These are phyloP conservation scores for Dendrothele bispora DNA, from an alignment of 768 basidiomycete species.

Conservation along the genomic window DNA sequence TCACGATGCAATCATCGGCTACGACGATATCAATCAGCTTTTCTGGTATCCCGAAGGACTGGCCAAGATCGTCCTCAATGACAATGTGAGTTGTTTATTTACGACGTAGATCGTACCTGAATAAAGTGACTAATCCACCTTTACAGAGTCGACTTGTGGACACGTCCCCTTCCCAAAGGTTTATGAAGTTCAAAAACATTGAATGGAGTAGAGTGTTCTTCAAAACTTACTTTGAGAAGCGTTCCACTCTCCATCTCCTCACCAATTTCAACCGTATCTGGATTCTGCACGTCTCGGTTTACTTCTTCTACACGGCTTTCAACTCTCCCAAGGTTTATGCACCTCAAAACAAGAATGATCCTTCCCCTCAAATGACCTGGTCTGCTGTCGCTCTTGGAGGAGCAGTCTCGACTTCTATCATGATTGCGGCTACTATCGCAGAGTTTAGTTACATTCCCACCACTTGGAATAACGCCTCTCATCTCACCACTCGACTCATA, in stretches of 20 bases:
- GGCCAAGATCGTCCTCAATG: conserved; percentile 84
- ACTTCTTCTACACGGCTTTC: conserved; percentile 98
- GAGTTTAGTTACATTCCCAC: conserved; percentile 98
- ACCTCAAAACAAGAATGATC: conserved; percentile 58
- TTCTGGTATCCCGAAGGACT: conserved; percentile 99
- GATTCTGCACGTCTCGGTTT: conserved; percentile 92
- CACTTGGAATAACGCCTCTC: conserved; percentile 98
- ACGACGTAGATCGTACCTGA: too few relatives aligned
- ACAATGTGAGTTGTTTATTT: conserved; percentile 67
- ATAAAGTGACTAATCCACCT: conserved; percentile 5
- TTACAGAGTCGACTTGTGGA: conserved; percentile 87
- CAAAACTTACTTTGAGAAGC: conserved; percentile 98
- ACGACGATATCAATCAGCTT: conserved; percentile 98
- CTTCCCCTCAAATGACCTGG: conserved; percentile 91
- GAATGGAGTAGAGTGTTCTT: conserved; percentile 97
- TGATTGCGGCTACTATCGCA: conserved; percentile 89
- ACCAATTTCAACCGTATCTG: conserved; percentile 99
- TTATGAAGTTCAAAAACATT: conserved; percentile 86
- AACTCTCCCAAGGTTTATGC: conserved; percentile 93
- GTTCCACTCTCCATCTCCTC: conserved; percentile 87
- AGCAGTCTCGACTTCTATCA: conserved; percentile 89
- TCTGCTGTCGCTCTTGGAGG: conserved; percentile 95
- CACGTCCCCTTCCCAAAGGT: conserved; percentile 87
- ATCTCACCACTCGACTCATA: conserved; percentile 89
- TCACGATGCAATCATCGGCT: conserved; percentile 96